These are phyloP conservation scores for Penicillium sp. DNA, from an alignment of 2,329 filamentous ascomycete species.

Conservation along the genomic window DNA sequence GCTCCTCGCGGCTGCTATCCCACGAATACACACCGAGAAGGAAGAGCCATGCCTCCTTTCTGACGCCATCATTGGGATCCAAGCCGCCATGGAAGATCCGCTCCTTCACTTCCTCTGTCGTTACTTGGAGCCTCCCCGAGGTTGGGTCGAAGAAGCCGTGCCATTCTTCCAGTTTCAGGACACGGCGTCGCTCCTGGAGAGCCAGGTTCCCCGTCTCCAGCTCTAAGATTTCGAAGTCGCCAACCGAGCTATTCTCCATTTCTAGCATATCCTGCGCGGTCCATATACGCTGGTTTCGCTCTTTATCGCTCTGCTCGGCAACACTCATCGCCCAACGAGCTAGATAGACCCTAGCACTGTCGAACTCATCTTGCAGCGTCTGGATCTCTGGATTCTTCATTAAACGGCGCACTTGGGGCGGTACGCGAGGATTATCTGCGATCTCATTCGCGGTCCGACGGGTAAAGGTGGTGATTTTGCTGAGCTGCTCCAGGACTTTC, in stretches of 20 bases:
- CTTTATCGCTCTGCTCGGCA: conserved; percentile 87
- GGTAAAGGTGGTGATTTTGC: conserved; percentile 94
- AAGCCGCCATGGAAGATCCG: conserved; percentile 93
- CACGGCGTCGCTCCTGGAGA: conserved; percentile 65
- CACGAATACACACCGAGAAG: conserved; percentile 84
- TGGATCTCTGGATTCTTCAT: conserved; percentile 90
- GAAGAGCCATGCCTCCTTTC: conserved; percentile 96
- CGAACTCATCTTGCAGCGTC: conserved; percentile 91
- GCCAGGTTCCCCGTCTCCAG: conserved; percentile 63
- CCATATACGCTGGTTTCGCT: conserved; percentile 79
- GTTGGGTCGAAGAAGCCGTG: conserved; percentile 72
- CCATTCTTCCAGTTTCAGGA: conserved; percentile 79
- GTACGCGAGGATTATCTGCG: conserved; percentile 80
- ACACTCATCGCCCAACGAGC: conserved; percentile 98
- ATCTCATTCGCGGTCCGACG: conserved; percentile 83
- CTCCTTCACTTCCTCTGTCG: conserved; percentile 87
- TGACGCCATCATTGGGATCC: conserved; percentile 76
- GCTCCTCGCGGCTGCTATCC: conserved; percentile 79
- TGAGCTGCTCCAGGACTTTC: conserved; percentile 94
- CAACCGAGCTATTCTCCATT: conserved; percentile 87
- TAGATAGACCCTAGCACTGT: conserved; percentile 87
- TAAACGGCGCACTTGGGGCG: conserved; percentile 74
- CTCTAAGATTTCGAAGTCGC: conserved; percentile 89
- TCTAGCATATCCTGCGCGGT: conserved; percentile 86
- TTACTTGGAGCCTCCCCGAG: conserved; percentile 67